Evolutionary conservation across 371 early-diverging fungal species (phyloP), one percentile per base, ranked within the genome.

Genomic region (Amoeboaphelidium protococcarum): DNA sequence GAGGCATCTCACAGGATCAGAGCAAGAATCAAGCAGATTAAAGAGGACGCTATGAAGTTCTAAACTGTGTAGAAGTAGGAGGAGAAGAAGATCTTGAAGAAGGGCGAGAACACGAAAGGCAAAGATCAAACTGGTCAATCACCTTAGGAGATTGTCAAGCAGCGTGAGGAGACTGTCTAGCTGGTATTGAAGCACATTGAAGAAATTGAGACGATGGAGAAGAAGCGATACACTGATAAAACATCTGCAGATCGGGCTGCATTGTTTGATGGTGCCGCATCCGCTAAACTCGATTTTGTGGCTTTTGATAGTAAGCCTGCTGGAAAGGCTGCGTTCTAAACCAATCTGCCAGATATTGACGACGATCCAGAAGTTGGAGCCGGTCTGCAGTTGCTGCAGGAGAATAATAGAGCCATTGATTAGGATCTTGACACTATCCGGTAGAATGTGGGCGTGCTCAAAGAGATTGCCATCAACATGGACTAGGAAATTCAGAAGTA

Each of bases 331-430:
- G 16, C 6, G 6, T 31, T 31, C 16, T 10, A 16, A 6, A 10
- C 37, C 16, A 16, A 16, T 10, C 37, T 31, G 6, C 37, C 37
- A 10, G 10, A 6, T 10, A 31, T 31, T 31, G 37, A 31, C 37
- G 16, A 67, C 2, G 71, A 71, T 50, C 65, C 66, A 42, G 71
- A 71, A 41, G 68, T 66, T 1, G 67, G 63, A 45, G 71, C 66
- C 42, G 71, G 66, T 49, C 53, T 71, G 23, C 61, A 66, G 47
- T 37, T 47, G 27, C 59, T 71, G 16, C 58, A 60, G 45, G 60
- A 61, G 40, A 50, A 52, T 42, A 66, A 71, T 54, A 51, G 58
- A 49, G 50, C 50, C 26, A 66, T 71, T 49, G 68, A 71, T 52
- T 27, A 61, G 10, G 69, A 68, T 40, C 50, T 71, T 4, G 63